These are phyloP conservation scores for Colletotrichum agaves DNA, from an alignment of 2,329 filamentous ascomycete species.

Conservation along the genomic window DNA sequence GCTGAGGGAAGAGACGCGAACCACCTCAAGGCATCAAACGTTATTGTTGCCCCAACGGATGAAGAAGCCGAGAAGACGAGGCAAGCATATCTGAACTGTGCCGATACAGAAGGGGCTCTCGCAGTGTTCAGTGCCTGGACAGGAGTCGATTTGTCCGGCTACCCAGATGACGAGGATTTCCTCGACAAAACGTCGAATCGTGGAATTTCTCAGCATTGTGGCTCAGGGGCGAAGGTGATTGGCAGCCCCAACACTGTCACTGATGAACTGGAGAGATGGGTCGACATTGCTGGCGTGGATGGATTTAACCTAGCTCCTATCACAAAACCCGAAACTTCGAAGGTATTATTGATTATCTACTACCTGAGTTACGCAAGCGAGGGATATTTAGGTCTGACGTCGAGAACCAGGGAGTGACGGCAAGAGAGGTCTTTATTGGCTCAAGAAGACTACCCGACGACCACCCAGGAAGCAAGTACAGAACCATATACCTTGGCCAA, in stretches of 20 bases:
- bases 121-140: constrained; percentile 59
- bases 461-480: constrained; percentile 34
- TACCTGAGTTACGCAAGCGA: constrained; percentile 43
- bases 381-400: constrained; percentile 30
- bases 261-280: constrained; percentile 56
- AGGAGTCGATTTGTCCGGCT: constrained; percentile 54
- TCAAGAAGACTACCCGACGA: constrained; percentile 35
- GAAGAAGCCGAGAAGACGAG: constrained; percentile 55
- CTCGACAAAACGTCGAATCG: constrained; percentile 64
- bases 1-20: constrained; percentile 50
- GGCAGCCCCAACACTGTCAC: constrained; percentile 57
- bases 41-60: constrained; percentile 56
- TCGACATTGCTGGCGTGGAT: constrained; percentile 53
- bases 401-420: constrained; percentile 35
- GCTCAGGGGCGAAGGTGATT: constrained; percentile 58
- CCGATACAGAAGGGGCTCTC: constrained; percentile 55
- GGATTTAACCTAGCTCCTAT: constrained; percentile 55
- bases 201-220: constrained; percentile 64
- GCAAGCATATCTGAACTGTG: constrained; percentile 53
- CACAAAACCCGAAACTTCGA: constrained; percentile 52
- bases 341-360: constrained; percentile 45
- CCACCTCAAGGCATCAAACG: constrained; percentile 55
- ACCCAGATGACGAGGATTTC: constrained; percentile 57
- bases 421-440: constrained; percentile 37
- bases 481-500: background rate